phyloP scores from a whole-genome alignment of 2,329 filamentous ascomycete genomes.

The Penicillium olsonii region DNA sequence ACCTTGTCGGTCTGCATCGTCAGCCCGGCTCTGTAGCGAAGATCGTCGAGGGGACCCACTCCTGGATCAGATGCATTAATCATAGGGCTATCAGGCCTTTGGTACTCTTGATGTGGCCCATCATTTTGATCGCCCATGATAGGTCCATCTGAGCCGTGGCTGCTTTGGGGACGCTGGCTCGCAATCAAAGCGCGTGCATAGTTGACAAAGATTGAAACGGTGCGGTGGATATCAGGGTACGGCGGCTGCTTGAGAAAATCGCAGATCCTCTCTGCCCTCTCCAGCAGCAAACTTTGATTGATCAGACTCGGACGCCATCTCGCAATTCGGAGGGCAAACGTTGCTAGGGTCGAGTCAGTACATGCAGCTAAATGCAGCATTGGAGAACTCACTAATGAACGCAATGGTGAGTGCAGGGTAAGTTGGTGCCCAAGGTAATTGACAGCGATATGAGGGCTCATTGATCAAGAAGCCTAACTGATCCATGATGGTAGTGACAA shows the following conservation, averaged over 20 bases:
- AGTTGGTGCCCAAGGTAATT: conserved; percentile 37
- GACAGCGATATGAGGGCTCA: conserved; percentile 36
- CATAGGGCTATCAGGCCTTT: conserved; percentile 18
- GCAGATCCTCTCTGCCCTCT: conserved; percentile 34
- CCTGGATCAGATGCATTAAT: conserved; percentile 19
- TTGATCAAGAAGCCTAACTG: conserved; percentile 34
- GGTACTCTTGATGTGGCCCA: conserved; percentile 14
- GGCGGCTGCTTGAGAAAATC: conserved; percentile 39
- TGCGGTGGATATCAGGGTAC: conserved; percentile 41
- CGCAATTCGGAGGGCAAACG: conserved; percentile 36
- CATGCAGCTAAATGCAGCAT: background rate
- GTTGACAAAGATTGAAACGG: conserved; percentile 40
- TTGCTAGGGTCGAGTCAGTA: conserved; percentile 25
- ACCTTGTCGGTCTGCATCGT: conserved; percentile 23
- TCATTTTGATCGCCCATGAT: conserved; percentile 19
- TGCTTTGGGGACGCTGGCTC: conserved; percentile 23
- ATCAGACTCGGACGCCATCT: conserved; percentile 37
- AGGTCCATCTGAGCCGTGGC: conserved; percentile 16
- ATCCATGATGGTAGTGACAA: conserved; percentile 36
- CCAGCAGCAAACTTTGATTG: conserved; percentile 31
- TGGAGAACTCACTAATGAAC: conserved; percentile 36
- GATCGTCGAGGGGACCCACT: conserved; percentile 19
- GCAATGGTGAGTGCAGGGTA: conserved; percentile 38
- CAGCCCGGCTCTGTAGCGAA: conserved; percentile 21
- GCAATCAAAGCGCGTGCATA: conserved; percentile 37